A percentile compares a stretch with the other conserved stretches of the same genome.
Evolutionary conservation across 768 basidiomycete species (phyloP).

Genomic region (Pleurotus ostreatus): DNA sequence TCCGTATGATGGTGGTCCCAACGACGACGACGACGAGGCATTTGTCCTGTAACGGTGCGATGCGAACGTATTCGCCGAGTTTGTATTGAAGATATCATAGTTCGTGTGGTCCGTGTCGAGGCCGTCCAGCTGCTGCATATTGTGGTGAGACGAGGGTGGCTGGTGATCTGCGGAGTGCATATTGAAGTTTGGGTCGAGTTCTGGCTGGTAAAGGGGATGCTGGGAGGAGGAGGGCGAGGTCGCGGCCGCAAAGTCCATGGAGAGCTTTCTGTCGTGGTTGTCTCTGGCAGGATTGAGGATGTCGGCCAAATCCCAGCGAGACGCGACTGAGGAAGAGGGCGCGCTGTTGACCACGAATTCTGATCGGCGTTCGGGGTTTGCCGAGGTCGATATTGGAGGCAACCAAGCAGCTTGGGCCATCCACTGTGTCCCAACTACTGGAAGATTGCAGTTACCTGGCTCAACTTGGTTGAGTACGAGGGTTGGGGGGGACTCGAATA

Average conservation of each 20-base stretch:
- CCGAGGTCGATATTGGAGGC: constrained; percentile 31
- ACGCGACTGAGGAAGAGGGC: constrained; percentile 26
- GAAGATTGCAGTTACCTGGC: not conserved
- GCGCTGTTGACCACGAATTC: constrained; percentile 35
- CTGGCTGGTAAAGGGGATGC: constrained; percentile 47
- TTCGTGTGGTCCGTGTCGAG: constrained; percentile 54
- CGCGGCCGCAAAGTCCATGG: constrained; percentile 47
- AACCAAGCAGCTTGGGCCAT: constrained; percentile 37
- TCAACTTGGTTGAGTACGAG: not conserved
- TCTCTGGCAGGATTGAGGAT: constrained; percentile 36
- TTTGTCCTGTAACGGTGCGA: constrained; percentile 67
- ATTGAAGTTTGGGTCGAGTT: constrained; percentile 55
- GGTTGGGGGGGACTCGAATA: not conserved
- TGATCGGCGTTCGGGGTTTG: constrained; percentile 57
- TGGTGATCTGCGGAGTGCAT: constrained; percentile 38
- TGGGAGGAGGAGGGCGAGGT: constrained; percentile 30
- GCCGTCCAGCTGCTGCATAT: constrained; percentile 42
- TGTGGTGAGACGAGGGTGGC: constrained; percentile 33
- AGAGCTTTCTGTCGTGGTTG: constrained; percentile 37
- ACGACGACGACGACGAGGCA: constrained; percentile 69
- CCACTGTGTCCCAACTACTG: not conserved
- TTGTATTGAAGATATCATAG: constrained; percentile 62
- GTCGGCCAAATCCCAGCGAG: constrained; percentile 40
- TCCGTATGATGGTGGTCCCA: constrained; percentile 46
- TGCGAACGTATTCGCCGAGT: constrained; percentile 35